Conservation (phyloP, 1,139 yeast species). For the Pichia sp. region DNA sequence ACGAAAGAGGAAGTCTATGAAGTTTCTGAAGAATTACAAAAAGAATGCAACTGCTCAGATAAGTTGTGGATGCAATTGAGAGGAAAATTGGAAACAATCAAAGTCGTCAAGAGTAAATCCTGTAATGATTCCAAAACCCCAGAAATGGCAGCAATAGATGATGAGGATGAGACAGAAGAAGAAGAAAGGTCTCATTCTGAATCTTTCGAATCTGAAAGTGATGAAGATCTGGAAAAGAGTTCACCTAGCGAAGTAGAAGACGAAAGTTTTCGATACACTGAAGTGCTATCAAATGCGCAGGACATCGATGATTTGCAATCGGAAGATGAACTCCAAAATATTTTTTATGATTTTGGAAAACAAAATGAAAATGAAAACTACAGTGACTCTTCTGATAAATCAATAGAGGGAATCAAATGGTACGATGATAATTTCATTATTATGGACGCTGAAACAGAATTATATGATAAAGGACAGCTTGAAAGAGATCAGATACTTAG, state of each 20-base stretch:
- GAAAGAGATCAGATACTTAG: background rate
- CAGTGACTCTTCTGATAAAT: background rate
- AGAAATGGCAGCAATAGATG: too few species aligned
- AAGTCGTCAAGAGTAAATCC: background rate
- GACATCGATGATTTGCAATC: slow-evolving; percentile 12
- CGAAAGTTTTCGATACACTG: background rate
- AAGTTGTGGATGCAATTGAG: background rate
- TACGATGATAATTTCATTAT: slow-evolving; percentile 11
- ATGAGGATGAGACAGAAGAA: background rate
- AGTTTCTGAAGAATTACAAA: slow-evolving; percentile 1
- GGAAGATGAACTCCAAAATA: slow-evolving; percentile 7
- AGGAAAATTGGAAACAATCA: background rate
- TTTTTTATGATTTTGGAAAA: background rate
- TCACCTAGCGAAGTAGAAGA: background rate
- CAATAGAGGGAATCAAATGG: background rate
- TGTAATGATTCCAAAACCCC: too few species aligned
- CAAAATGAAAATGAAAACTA: background rate
- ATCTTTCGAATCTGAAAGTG: background rate
- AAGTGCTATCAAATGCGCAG: slow-evolving; percentile 2
- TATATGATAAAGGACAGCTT: background rate
- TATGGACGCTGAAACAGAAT: slow-evolving; percentile 7
- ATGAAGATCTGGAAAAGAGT: background rate
- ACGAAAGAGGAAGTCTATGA: slow-evolving; percentile 8
- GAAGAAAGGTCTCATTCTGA: background rate
- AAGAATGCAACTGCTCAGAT: background rate